Evolutionary conservation across 345 rosid genomes (phyloP), one percentile per base, ranked within the genome.

Genomic region (Corchorus olitorius): DNA sequence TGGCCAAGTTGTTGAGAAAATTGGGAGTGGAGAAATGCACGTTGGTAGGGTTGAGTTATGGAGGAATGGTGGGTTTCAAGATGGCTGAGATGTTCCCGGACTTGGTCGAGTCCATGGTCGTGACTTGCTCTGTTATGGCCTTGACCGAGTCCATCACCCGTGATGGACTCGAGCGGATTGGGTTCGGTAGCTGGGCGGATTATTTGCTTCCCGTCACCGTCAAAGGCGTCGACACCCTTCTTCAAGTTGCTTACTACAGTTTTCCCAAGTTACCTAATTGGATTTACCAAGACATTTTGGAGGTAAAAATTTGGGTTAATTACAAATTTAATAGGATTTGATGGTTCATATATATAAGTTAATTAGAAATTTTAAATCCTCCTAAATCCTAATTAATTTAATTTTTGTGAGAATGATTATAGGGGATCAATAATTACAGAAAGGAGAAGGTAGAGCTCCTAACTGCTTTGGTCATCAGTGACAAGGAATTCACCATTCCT

Each of bases 31-130:
- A 60, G 65, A 75, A 43, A 70, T 87, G 89, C 63, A 84, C 72
- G 1, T 49, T 86, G 62, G 87, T 87, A 12, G 82, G 89, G 56
- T 19, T 80, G 5, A 85, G 90, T 72, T 87, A 83, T 49, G 89
- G 90, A 0, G 89, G 86, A 62, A 53, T 81, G 72, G 86, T 83
- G n/a, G 85, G 86, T 46, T 83, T 87, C 80, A 83, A 78, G 70
- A 77, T 89, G 84, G 89, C 88, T 0, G 76, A 80, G 73, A 53
- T 75, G 77, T 78, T 10, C 16, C 87, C 89, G 5, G 79, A 83
- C 9, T 65, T 89, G 79, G 89, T 87, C 4, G 62, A 67, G 56
- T 83, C 89, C 5, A 5, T 87, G 86, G 89, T 84, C 27, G 75
- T 81, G 12, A 72, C 37, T 9, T 15, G 80, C 68, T 72, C 83